Evolutionary conservation across 1,284 basidiomycete genomes (phyloP).

Genomic region (Ganoderma boninense): DNA sequence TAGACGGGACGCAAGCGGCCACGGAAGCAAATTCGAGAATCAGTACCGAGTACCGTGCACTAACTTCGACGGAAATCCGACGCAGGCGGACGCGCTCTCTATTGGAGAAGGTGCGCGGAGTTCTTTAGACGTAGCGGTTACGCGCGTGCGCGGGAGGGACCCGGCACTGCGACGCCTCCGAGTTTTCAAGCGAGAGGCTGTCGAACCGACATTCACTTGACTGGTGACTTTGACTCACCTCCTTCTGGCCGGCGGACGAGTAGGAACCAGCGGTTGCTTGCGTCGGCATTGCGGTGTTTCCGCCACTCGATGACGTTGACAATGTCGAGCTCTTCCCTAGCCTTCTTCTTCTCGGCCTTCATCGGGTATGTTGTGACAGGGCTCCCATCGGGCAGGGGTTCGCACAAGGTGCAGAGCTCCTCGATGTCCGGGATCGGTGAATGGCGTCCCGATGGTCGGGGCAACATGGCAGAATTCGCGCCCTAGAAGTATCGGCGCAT

Average conservation of each 20-base stretch:
- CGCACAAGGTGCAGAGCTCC: slow-evolving; percentile 79
- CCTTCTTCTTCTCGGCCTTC: slow-evolving; percentile 86
- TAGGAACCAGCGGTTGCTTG: slow-evolving; percentile 67
- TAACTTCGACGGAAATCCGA: neutral
- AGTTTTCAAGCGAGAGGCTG: neutral
- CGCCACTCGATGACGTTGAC: slow-evolving; percentile 90
- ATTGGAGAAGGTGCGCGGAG: neutral
- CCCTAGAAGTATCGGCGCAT: slow-evolving; percentile 23
- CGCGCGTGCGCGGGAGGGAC: neutral
- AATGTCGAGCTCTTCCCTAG: slow-evolving; percentile 85
- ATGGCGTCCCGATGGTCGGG: slow-evolving; percentile 7
- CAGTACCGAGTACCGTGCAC: neutral
- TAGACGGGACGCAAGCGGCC: slow-evolving; percentile 41
- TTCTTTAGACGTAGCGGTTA: neutral
- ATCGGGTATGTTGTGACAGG: slow-evolving; percentile 85
- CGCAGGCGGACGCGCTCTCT: neutral
- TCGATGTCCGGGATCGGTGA: slow-evolving; percentile 65
- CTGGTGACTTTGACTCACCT: slow-evolving; percentile 57
- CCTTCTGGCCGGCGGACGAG: slow-evolving; percentile 84
- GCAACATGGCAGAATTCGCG: slow-evolving; percentile 21
- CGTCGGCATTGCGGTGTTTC: slow-evolving; percentile 27
- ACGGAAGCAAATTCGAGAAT: slow-evolving; percentile 26
- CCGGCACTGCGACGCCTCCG: neutral
- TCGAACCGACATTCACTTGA: neutral
- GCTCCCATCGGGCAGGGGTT: slow-evolving; percentile 58